Evolutionary conservation across 2,329 filamentous ascomycete species (phyloP).

Genomic region (Penicillium sp.): DNA sequence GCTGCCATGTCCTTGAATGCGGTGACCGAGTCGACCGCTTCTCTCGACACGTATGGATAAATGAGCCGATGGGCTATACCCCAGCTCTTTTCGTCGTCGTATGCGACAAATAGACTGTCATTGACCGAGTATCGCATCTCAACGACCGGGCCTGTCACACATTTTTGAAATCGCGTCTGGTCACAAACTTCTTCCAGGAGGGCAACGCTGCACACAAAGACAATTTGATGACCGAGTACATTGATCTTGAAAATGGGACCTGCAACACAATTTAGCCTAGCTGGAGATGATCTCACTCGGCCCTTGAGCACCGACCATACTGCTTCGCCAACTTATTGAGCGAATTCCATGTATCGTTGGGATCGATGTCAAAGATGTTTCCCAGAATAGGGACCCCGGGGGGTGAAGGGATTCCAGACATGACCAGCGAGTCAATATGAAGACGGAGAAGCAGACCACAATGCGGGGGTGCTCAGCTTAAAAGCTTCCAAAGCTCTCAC

Average conservation of each 20-base stretch:
- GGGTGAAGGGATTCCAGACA: constrained; percentile 45
- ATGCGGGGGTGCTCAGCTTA: no score
- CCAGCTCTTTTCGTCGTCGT: constrained; percentile 51
- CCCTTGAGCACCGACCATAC: constrained; percentile 35
- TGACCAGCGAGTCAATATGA: no score
- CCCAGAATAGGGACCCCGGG: constrained; percentile 48
- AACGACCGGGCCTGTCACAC: constrained; percentile 48
- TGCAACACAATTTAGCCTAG: constrained; percentile 19
- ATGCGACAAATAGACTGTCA: constrained; percentile 62
- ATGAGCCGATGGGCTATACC: constrained; percentile 54
- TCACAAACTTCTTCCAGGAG: constrained; percentile 61
- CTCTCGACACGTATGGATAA: constrained; percentile 42
- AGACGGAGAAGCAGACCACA: no score
- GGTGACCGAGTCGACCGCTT: constrained; percentile 28
- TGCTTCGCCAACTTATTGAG: constrained; percentile 46
- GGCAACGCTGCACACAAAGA: constrained; percentile 50
- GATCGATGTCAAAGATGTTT: constrained; percentile 48
- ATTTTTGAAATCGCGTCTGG: constrained; percentile 55
- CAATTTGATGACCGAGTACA: constrained; percentile 42
- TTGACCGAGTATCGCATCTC: constrained; percentile 56
- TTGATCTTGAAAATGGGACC: constrained; percentile 57
- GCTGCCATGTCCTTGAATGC: constrained; percentile 48
- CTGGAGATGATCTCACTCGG: not conserved
- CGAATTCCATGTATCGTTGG: constrained; percentile 48
- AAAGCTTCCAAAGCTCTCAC: no score